phyloP scores from a whole-genome alignment of 176 grass and related monocot genomes.

The Bromus sterilis region DNA sequence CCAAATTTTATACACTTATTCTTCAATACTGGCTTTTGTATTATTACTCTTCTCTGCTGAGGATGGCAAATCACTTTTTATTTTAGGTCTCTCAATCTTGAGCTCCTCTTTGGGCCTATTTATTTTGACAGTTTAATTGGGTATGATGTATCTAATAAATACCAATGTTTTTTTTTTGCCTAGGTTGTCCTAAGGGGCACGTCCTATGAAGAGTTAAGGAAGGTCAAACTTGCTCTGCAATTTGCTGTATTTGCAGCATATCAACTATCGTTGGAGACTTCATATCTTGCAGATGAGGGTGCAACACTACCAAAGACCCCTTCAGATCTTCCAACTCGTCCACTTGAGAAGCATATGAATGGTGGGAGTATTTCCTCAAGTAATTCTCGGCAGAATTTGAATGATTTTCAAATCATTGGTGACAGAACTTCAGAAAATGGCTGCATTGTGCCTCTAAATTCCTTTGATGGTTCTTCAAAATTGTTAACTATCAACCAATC shows the following conservation, averaged over 20 bases:
- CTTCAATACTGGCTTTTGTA: background rate
- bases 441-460: slow-evolving; percentile 6
- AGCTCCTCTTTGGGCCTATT: background rate
- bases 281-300: slow-evolving; percentile 88
- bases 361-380: slow-evolving; percentile 5
- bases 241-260: slow-evolving; percentile 93
- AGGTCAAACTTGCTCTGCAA: slow-evolving; percentile 79
- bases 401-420: slow-evolving; percentile 17
- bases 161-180: background rate
- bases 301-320: slow-evolving; percentile 68
- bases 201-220: slow-evolving; percentile 80
- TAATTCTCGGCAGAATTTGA: slow-evolving; percentile 7
- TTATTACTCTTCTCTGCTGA: background rate
- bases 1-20: slow-evolving; percentile 2
- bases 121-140: slow-evolving; percentile 4
- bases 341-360: slow-evolving; percentile 28
- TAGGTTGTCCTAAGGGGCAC: slow-evolving; percentile 86
- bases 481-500: slow-evolving; percentile 21
- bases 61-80: background rate
- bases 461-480: slow-evolving; percentile 21
- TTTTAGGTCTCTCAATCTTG: background rate
- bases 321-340: slow-evolving; percentile 14
- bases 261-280: slow-evolving; percentile 89
- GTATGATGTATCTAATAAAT: slow-evolving; percentile 12
- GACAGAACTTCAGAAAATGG: slow-evolving; percentile 32